phyloP scores from a whole-genome alignment of 23 red algal species.

The Gracilaria domingensis region DNA sequence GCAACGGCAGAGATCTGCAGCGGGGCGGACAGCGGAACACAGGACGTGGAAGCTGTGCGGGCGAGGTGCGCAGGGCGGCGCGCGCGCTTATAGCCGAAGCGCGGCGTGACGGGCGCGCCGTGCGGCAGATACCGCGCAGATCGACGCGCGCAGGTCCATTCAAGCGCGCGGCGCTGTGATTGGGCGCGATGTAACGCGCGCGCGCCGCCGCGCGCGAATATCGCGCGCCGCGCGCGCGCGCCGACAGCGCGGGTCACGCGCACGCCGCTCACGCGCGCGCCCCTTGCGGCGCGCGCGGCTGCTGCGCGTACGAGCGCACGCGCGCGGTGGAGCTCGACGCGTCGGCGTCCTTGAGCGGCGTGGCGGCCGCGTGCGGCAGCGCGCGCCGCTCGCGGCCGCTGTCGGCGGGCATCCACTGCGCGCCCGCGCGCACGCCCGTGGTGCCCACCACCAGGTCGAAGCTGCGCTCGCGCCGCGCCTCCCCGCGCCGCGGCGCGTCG shows the following conservation, averaged over 20 bases:
- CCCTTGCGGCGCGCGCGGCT: neutral
- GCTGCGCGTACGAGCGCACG: neutral
- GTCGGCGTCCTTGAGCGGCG: slow-evolving; percentile 12
- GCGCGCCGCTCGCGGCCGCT: slow-evolving; percentile 9
- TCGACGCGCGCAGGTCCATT: neutral
- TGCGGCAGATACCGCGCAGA: neutral
- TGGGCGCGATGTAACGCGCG: neutral
- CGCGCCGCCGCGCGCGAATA: neutral
- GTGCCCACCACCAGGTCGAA: slow-evolving; percentile 42
- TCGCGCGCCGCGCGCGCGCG: neutral
- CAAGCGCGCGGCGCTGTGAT: neutral
- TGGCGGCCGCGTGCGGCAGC: neutral
- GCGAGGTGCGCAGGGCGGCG: neutral
- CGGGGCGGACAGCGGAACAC: neutral
- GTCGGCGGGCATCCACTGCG: slow-evolving; percentile 34
- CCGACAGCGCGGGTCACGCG: neutral
- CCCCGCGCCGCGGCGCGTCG: neutral
- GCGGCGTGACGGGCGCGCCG: neutral
- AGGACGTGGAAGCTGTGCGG: neutral
- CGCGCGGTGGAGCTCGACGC: neutral
- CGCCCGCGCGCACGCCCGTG: slow-evolving; percentile 5
- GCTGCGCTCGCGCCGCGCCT: neutral
- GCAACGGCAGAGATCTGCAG: neutral
- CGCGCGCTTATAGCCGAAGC: neutral
- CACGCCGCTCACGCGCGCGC: neutral